These are phyloP conservation scores for Gossypium bickii DNA, from an alignment of 345 rosid genomes.

Conservation along the genomic window DNA sequence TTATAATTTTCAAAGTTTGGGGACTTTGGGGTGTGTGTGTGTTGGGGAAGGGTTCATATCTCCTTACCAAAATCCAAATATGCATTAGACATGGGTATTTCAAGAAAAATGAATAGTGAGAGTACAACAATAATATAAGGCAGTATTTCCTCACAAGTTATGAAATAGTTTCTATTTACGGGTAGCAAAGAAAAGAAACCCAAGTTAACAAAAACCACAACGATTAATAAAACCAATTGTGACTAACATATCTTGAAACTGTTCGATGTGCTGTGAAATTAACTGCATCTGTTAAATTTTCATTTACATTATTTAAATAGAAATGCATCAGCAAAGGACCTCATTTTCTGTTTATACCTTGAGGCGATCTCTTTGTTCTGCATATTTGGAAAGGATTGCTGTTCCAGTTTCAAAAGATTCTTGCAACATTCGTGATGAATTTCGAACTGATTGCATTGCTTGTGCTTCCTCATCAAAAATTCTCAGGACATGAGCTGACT, in stretches of 20 bases:
- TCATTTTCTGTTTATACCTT: slow-evolving; percentile 45
- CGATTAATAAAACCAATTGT: not conserved
- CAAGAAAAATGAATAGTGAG: not conserved
- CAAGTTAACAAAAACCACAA: not conserved
- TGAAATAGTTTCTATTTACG: not conserved
- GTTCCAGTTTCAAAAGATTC: slow-evolving; percentile 77
- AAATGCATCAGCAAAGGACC: slow-evolving; percentile 8
- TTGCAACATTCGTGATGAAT: slow-evolving; percentile 77
- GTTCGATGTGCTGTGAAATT: not conserved
- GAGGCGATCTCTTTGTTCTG: slow-evolving; percentile 86
- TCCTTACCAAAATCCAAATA: not conserved
- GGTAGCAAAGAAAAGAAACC: not conserved
- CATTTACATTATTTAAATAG: not conserved
- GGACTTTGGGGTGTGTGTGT: too few relatives aligned
- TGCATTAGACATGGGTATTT: not conserved
- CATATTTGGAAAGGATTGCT: slow-evolving; percentile 76
- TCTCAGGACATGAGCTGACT: slow-evolving; percentile 73
- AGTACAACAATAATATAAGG: not conserved
- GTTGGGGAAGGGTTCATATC: not conserved
- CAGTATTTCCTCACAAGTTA: not conserved
- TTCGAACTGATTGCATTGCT: slow-evolving; percentile 78
- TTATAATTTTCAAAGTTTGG: not conserved
- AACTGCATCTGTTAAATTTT: not conserved
- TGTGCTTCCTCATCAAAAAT: slow-evolving; percentile 90
- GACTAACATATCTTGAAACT: not conserved